Base-by-base conservation (phyloP, 805 yeast genomes). In the Pichia occidentalis region DNA sequence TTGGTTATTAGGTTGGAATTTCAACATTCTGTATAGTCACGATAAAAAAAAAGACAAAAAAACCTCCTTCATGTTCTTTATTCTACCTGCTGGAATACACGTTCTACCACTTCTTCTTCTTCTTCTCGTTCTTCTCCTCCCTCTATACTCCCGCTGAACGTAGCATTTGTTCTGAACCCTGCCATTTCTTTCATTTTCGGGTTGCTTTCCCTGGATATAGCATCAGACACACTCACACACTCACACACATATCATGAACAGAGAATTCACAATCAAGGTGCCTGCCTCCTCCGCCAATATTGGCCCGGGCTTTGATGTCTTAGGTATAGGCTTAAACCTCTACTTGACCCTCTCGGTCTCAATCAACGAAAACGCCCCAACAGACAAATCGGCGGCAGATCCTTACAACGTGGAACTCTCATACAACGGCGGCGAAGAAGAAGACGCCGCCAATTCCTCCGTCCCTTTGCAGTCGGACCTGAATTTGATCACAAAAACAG, bases 201-300 rank as follows among this genome's bases (percentile, higher is more conserved):
- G 17, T 7, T 26, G n/a, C 7, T 26, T 13, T n/a, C 29, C 14
- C 7, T 31, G 7, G 6, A 12, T 16, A 21, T 17, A 11, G n/a
- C 7, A 8, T 27, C 29, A 26, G 25, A 8, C n/a, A 29, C 18
- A 12, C 30, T 18, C 26, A 20, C 14, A 7, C 9, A 19, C 6
- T 4, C 18, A 14, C 20, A 13, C 18, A 20, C 5, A 21, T 4
- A 43, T 32, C n/a, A 71, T 65, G 76, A 47, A 60, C 39, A 68
- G 75, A 43, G 65, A 69, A 38, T 81, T 81, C 60, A 60, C 57
- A 30, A 73, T 85, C 49, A 76, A 74, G 38, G 92, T 90, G 13
- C 98, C 98, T 4, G 96, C 97, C 6, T 88, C 97, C 5, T 84
- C 95, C 34, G 98, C 98, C 53, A 92, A 92, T 54, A 90, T 92